Percentiles rank a stretch among this genome's conserved stretches.
phyloP scores from a whole-genome alignment of 2,329 filamentous ascomycete genomes.

The Aspergillus pseudonomiae region DNA sequence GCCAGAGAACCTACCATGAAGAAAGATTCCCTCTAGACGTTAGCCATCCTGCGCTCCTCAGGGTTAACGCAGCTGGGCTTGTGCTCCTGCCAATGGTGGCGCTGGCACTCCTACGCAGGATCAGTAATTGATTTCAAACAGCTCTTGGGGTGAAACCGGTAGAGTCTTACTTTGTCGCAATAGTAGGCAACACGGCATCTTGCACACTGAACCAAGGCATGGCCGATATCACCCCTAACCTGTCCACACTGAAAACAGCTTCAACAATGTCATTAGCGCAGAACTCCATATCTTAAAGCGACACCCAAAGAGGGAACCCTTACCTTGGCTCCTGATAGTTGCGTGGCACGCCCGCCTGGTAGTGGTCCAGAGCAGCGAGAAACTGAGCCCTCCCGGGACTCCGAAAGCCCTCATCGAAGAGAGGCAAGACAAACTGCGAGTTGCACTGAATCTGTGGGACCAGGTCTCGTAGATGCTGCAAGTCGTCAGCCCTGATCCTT shows the following conservation, averaged over 20 bases:
- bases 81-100: too few relatives aligned
- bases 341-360: not conserved
- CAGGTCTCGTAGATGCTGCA: not conserved
- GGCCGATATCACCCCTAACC: not conserved
- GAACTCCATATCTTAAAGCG: not conserved
- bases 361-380: not conserved
- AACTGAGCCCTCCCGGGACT: not conserved
- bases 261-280: not conserved
- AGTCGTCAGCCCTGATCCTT: not conserved
- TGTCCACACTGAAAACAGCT: not conserved
- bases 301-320: not conserved
- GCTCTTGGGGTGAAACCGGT: too few relatives aligned
- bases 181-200: not conserved
- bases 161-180: not conserved
- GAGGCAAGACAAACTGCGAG: not conserved
- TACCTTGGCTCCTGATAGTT: not conserved
- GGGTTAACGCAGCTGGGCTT: too few relatives aligned
- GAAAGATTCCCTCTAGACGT: too few relatives aligned
- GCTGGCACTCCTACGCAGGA: too few relatives aligned
- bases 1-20: too few relatives aligned
- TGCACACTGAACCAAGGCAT: not conserved
- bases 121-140: too few relatives aligned
- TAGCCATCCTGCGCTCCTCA: too few relatives aligned
- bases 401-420: not conserved
- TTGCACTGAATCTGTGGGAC: not conserved